phyloP scores from a whole-genome alignment of 2,329 filamentous ascomycete genomes.

The Whalleya microplaca region DNA sequence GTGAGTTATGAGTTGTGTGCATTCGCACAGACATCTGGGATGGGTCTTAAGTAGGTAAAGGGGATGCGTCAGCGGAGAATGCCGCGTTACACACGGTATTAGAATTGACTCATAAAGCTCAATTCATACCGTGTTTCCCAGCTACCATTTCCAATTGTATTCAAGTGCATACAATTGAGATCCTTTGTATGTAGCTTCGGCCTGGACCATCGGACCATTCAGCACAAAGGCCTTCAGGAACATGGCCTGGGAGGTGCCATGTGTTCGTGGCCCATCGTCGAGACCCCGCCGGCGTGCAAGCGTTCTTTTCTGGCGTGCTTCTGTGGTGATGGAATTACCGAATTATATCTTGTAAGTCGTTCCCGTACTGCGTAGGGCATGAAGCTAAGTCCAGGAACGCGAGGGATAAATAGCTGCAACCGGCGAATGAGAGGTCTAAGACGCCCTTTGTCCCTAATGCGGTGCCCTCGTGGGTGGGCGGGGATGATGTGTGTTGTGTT shows the following conservation, averaged over 20 bases:
- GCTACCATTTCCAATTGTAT: not conserved
- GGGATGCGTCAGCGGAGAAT: not conserved
- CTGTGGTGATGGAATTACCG: constrained; percentile 10
- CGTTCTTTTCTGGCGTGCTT: constrained; percentile 26
- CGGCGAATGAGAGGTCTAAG: constrained; percentile 21
- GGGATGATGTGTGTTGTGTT: constrained; percentile 16
- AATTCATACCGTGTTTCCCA: not conserved
- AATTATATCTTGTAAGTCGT: not conserved
- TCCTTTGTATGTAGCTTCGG: not conserved
- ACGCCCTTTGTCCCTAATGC: constrained; percentile 4
- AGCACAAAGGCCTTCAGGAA: constrained; percentile 18
- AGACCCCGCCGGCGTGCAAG: constrained; percentile 5
- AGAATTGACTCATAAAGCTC: not conserved
- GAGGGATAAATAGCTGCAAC: constrained; percentile 19
- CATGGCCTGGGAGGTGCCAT: constrained; percentile 32
- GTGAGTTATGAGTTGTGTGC: too few species aligned
- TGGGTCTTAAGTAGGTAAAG: not conserved
- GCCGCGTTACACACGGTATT: not conserved
- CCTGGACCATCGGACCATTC: constrained; percentile 13
- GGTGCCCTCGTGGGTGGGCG: constrained; percentile 18
- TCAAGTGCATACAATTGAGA: too few species aligned
- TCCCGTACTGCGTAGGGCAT: constrained; percentile 16
- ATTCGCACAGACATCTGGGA: not conserved
- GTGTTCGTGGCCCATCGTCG: constrained; percentile 28
- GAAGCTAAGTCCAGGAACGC: constrained; percentile 28